A percentile compares a stretch with the other conserved stretches of the same genome.
Evolutionary conservation across 805 yeast genomes (phyloP).

Genomic region (Wickerhamomyces ciferrii): DNA sequence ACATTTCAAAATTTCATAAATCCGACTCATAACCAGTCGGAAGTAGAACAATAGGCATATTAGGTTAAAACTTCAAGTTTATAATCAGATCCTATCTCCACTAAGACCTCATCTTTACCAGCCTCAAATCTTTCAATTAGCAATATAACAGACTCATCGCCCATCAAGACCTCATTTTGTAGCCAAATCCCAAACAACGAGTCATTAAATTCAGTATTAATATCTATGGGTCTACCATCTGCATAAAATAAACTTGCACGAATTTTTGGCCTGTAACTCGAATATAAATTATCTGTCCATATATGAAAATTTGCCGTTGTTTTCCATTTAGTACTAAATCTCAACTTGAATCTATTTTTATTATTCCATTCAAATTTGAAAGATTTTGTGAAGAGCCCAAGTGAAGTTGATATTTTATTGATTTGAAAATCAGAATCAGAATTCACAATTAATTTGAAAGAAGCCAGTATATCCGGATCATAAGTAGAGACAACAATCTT

Average conservation of each 20-base stretch:
- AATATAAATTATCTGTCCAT: constrained; percentile 2
- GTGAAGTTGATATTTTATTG: constrained; percentile 18
- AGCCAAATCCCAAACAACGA: constrained; percentile 38
- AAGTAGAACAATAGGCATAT: not conserved
- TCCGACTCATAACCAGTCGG: not conserved
- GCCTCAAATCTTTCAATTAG: constrained; percentile 45
- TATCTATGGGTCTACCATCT: constrained; percentile 24
- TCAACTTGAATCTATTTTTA: constrained; percentile 32
- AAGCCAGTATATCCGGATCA: constrained; percentile 23
- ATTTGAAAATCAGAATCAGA: constrained; percentile 13
- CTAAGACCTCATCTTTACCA: constrained; percentile 34
- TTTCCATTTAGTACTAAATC: constrained; percentile 17
- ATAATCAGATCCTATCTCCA: constrained; percentile 32
- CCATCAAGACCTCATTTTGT: constrained; percentile 8
- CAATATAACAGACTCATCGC: constrained; percentile 28
- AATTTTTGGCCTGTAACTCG: constrained; percentile 38
- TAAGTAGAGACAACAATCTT: constrained; percentile 43
- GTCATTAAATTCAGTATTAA: constrained; percentile 37
- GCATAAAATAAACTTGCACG: constrained; percentile 37
- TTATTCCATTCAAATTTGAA: constrained; percentile 32
- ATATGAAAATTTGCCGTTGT: constrained; percentile 18
- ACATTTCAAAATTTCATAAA: not conserved
- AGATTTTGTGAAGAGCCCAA: constrained; percentile 31
- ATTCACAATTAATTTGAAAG: constrained; percentile 29
- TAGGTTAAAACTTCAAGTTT: constrained; percentile 7